Evolutionary conservation across 2,329 filamentous ascomycete species (phyloP).

Genomic region (Leptoxyphium fumago): DNA sequence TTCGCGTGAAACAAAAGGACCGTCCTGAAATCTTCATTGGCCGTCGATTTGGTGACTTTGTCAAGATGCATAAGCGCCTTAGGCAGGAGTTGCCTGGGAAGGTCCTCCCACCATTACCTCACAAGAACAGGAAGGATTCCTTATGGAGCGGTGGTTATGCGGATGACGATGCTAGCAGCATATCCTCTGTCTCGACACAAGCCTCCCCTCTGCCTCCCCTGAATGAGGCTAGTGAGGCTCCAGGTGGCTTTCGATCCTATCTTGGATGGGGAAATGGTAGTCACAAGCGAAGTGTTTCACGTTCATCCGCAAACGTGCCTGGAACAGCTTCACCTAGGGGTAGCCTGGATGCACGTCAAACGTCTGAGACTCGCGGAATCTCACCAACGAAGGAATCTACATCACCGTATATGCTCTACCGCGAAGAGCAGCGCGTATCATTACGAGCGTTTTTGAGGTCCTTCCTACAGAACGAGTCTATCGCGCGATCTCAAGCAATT

Average conservation of each 20-base stretch:
- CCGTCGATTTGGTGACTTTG: conserved; percentile 79
- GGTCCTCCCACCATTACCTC: conserved; percentile 69
- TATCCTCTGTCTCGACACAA: conserved; percentile 62
- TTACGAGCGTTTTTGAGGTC: conserved; percentile 80
- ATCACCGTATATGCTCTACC: conserved; percentile 45
- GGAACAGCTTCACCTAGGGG: conserved; percentile 4
- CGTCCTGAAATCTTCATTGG: conserved; percentile 66
- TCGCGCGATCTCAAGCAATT: conserved; percentile 71
- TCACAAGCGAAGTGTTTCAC: conserved; percentile 27
- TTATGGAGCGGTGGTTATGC: conserved; percentile 40
- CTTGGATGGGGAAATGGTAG: conserved; percentile 21
- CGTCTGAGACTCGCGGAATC: not conserved
- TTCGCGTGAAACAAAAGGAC: conserved; percentile 68
- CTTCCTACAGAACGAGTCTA: conserved; percentile 67
- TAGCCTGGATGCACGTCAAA: conserved; percentile 2
- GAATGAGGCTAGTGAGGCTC: conserved; percentile 13
- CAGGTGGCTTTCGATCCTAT: conserved; percentile 29
- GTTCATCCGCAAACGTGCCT: not conserved
- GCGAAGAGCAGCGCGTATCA: conserved; percentile 83
- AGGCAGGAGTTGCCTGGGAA: conserved; percentile 81
- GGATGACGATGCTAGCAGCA: conserved; percentile 60
- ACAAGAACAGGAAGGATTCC: conserved; percentile 77
- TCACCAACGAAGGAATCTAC: conserved; percentile 6
- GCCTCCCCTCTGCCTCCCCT: conserved; percentile 11
- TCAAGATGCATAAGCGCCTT: conserved; percentile 60